Evolutionary conservation across 176 grass and related monocot species (phyloP), one percentile per base, ranked within the genome.

Genomic region (Musa beccarii): DNA sequence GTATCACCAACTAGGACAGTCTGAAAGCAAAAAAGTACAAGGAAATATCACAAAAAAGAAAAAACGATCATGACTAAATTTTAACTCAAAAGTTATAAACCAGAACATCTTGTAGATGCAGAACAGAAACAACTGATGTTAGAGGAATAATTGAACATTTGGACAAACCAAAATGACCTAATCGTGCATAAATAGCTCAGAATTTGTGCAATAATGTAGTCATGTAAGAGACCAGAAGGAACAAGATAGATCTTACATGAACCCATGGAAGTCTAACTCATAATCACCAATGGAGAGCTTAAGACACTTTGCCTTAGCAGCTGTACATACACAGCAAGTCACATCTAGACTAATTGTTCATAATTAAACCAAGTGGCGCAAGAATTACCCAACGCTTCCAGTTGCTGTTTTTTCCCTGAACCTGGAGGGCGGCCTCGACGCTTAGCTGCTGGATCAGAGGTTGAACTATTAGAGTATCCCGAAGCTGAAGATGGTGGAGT

Each of bases 381-480:
- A 9, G 23, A 77, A 52, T 78, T 90, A 96, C 93, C 93, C 24
- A 97, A 81, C 49, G 93, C 93, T 81, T 97, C 93, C 76, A 97
- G 92, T 78, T 97, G 93, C 65, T 92, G 92, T 81, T 97, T 97
- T 79, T 89, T 97, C 56, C 93, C 89, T 53, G 93, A 93, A 76
- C 93, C 93, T 0, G 89, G 93, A 43, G 93, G 93, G 8, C 93
- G 85, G 54, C 93, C 93, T 51, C 88, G 86, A 54, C 85, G 88
- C 81, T 97, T 97, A 73, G 79, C 80, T 77, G 82, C 72, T 65
- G 93, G 89, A 69, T 96, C 89, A 19, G 89, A 92, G 49, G 78
- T 49, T 21, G 89, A 87, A 76, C 87, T 91, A 77, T 86, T 87
- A 66, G 81, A 92, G 79, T 84, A 86, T 49, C 93, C 87, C 51